Percentiles rank a stretch among this genome's conserved stretches.
Evolutionary conservation across 805 yeast species (phyloP).

Genomic region (Kuraishia borneana): DNA sequence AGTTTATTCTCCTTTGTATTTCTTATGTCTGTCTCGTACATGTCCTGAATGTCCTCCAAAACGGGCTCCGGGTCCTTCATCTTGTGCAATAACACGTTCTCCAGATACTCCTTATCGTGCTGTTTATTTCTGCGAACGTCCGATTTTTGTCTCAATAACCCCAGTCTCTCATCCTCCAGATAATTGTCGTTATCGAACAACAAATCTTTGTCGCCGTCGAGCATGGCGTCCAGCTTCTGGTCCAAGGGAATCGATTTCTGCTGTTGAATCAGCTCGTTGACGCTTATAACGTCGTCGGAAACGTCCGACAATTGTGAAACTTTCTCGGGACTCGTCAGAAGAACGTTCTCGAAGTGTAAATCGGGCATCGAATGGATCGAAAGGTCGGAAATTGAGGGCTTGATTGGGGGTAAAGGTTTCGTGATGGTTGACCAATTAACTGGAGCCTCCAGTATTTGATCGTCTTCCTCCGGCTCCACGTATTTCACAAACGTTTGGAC

Average conservation of each 20-base stretch:
- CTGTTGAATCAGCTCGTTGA: slow-evolving; percentile 12
- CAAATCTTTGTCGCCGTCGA: slow-evolving; percentile 12
- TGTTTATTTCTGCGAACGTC: slow-evolving; percentile 8
- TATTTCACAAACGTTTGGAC: slow-evolving; percentile 3
- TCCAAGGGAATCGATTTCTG: slow-evolving; percentile 22
- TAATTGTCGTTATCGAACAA: slow-evolving; percentile 17
- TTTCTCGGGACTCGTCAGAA: slow-evolving; percentile 10
- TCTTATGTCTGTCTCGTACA: slow-evolving; percentile 21
- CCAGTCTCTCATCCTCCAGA: slow-evolving; percentile 13
- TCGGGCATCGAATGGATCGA: slow-evolving; percentile 21
- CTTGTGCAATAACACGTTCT: slow-evolving; percentile 6
- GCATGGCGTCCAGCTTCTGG: slow-evolving; percentile 32
- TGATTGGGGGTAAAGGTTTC: slow-evolving; percentile 25
- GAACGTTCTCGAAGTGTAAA: slow-evolving; percentile 8
- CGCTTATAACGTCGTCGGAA: slow-evolving; percentile 12
- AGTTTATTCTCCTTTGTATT: slow-evolving; percentile 14
- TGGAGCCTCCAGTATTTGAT: slow-evolving; percentile 12
- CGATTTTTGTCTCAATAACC: slow-evolving; percentile 8
- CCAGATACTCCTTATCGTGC: slow-evolving; percentile 8
- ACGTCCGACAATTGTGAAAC: slow-evolving; percentile 11
- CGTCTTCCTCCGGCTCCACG: slow-evolving; percentile 5
- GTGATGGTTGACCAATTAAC: slow-evolving; percentile 6
- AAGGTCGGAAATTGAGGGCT: slow-evolving; percentile 20
- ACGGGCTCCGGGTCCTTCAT: slow-evolving; percentile 6
- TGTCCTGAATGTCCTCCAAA: slow-evolving; percentile 17